A percentile compares a stretch with the other conserved stretches of the same genome.
Evolutionary conservation across 352 stramenopile species (phyloP).

Genomic region (Globisporangium sylvaticum): DNA sequence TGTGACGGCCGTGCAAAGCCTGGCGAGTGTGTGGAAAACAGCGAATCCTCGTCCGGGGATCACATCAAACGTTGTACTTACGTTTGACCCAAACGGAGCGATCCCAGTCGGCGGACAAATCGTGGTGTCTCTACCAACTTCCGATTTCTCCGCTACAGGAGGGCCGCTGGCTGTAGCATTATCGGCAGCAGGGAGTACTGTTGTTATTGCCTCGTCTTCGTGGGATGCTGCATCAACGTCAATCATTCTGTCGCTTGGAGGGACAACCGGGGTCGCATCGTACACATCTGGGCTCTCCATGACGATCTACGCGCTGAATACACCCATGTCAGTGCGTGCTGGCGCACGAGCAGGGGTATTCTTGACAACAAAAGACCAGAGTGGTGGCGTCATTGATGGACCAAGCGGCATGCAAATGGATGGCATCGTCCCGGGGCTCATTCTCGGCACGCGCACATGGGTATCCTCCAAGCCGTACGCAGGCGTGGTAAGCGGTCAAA

Average conservation of each 20-base stretch:
- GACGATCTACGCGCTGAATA: conserved; percentile 34
- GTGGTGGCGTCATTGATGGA: conserved; percentile 44
- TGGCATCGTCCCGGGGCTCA: conserved; percentile 32
- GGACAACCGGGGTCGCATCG: conserved; percentile 22
- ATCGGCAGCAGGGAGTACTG: background rate
- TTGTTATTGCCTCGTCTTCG: conserved; percentile 4
- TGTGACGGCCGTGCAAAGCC: conserved; percentile 33
- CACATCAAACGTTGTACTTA: conserved; percentile 35
- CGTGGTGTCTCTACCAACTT: conserved; percentile 27
- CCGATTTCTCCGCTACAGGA: conserved; percentile 35
- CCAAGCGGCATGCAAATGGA: conserved; percentile 40
- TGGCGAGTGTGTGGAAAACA: conserved; percentile 36
- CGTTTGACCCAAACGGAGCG: conserved; percentile 42
- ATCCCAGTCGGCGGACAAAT: conserved; percentile 38
- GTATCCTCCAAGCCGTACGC: conserved; percentile 30
- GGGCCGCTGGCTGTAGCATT: background rate
- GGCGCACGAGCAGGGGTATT: conserved; percentile 18
- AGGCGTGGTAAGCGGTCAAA: conserved; percentile 48
- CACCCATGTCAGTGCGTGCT: conserved; percentile 34
- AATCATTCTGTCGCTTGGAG: conserved; percentile 20
- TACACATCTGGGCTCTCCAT: conserved; percentile 29
- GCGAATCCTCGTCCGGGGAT: conserved; percentile 42
- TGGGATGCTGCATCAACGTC: conserved; percentile 24
- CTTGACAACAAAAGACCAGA: conserved; percentile 39
- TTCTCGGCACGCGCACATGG: conserved; percentile 51